phyloP scores from a whole-genome alignment of 768 basidiomycete genomes.

The Naganishia vishniacii region DNA sequence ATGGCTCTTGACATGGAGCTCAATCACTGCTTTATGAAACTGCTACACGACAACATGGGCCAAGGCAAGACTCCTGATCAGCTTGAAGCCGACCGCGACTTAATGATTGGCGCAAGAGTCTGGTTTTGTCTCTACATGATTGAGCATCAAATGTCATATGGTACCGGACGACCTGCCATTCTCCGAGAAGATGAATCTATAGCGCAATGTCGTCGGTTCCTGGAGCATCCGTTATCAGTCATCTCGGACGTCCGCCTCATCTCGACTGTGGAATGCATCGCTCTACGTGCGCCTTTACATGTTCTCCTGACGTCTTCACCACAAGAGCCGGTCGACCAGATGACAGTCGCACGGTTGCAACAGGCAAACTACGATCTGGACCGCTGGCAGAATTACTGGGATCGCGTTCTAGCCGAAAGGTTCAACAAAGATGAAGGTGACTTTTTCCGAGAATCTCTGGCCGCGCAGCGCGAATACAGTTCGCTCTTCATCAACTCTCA shows the following conservation, averaged over 20 bases:
- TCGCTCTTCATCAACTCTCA: slow-evolving; percentile 48
- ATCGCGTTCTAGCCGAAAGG: slow-evolving; percentile 51
- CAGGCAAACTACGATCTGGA: slow-evolving; percentile 72
- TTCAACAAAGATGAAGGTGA: slow-evolving; percentile 55
- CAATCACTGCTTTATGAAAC: slow-evolving; percentile 83
- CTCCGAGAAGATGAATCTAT: slow-evolving; percentile 90
- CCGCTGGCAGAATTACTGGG: slow-evolving; percentile 60
- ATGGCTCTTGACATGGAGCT: slow-evolving; percentile 93
- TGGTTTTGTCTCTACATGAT: slow-evolving; percentile 94
- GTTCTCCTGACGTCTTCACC: slow-evolving; percentile 67
- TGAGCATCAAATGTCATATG: slow-evolving; percentile 94
- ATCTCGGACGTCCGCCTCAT: slow-evolving; percentile 92
- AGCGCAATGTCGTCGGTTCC: slow-evolving; percentile 66
- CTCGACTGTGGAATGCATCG: slow-evolving; percentile 88
- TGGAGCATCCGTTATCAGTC: slow-evolving; percentile 81
- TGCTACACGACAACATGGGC: slow-evolving; percentile 68
- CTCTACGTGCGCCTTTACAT: slow-evolving; percentile 76
- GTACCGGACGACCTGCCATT: slow-evolving; percentile 86
- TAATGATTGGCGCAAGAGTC: slow-evolving; percentile 74
- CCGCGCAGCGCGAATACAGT: slow-evolving; percentile 30
- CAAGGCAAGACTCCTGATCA: slow-evolving; percentile 57
- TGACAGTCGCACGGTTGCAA: slow-evolving; percentile 65
- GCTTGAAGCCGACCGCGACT: slow-evolving; percentile 62
- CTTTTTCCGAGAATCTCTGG: slow-evolving; percentile 72
- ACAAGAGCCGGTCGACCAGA: slow-evolving; percentile 68